Base-by-base conservation (phyloP, 306 rosid species). In the Begonia fuchsioides region DNA sequence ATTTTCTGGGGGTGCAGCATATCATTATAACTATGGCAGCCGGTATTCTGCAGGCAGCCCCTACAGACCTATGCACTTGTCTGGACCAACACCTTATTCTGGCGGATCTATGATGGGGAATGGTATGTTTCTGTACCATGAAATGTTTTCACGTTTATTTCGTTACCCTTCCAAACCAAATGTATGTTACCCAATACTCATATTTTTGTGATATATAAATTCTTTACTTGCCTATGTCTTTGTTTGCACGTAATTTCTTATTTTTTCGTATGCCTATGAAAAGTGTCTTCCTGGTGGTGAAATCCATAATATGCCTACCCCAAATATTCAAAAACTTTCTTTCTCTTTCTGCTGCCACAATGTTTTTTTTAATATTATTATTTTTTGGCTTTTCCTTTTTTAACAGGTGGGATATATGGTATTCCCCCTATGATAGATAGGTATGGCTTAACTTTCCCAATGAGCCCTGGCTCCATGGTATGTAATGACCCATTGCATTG, bases 21-120 rank as follows among this genome's bases (percentile, higher is more conserved):
- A 92, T 56, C 98, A 79, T 60, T 92, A 92, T 80, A 92, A 82
- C 61, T 85, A 85, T 17, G 78, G 85, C 19, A 73, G 68, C 61
- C 93, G 83, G 41, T 67, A 82, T 44, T 79, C 96, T 62, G 79
- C 82, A 20, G 94, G 93, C 48, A 85, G 93, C 70, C 96, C 96
- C 32, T 92, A 79, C 58, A 75, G 98, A 54, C 87, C 96, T 53
- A 59, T 92, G 72, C 94, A 85, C 72, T 54, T 90, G 55, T 59
- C 98, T 40, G 97, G 74, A 55, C 96, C 96, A 11, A n/a, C 87
- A 62, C 96, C 94, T 43, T 92, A 92, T 77, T 68, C 95, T 9
- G 56, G 93, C 55, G 96, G 96, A 59, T 68, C 94, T 58, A 70
- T 92, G 85, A 76, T 86, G 12, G 96, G 92, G 55, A 86, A 82